Percentiles rank a stretch among this genome's conserved stretches.
Conservation (phyloP, 2,329 filamentous ascomycete genomes). For the Helicocarpus griseus region DNA sequence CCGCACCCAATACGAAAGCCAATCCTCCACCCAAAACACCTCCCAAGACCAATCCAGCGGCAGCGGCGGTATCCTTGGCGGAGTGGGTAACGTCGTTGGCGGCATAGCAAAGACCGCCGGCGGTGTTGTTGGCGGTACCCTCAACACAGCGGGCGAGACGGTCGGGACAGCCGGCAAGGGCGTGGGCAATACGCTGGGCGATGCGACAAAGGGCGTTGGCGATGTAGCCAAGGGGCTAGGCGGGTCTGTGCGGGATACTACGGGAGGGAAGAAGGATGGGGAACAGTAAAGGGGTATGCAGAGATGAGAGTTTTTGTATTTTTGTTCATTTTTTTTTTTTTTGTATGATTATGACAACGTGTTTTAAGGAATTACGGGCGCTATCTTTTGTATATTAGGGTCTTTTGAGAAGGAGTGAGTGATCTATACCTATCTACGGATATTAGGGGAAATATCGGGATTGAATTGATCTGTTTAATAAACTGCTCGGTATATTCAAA, state of each 20-base stretch:
- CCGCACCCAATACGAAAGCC: neutral
- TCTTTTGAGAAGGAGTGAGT: no score
- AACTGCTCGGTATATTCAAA: no score
- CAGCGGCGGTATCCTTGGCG: neutral
- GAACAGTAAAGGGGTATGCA: neutral
- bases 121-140: slow-evolving; percentile 1
- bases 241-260: slow-evolving; percentile 1
- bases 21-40: no score
- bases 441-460: no score
- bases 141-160: slow-evolving; percentile 2
- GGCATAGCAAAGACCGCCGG: slow-evolving; percentile 4
- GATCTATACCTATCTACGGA: no score
- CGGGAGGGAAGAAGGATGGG: neutral
- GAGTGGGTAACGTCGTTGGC: neutral
- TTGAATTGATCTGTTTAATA: no score
- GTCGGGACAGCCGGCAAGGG: slow-evolving; percentile 7
- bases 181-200: slow-evolving; percentile 3
- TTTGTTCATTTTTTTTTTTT: no score
- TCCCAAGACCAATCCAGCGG: neutral
- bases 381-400: no score
- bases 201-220: slow-evolving; percentile 1
- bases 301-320: neutral
- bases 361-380: no score
- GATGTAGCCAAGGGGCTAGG: neutral
- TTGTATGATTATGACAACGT: no score